Conservation (phyloP, 441 rosid genomes). For the Lepidium campestre region DNA sequence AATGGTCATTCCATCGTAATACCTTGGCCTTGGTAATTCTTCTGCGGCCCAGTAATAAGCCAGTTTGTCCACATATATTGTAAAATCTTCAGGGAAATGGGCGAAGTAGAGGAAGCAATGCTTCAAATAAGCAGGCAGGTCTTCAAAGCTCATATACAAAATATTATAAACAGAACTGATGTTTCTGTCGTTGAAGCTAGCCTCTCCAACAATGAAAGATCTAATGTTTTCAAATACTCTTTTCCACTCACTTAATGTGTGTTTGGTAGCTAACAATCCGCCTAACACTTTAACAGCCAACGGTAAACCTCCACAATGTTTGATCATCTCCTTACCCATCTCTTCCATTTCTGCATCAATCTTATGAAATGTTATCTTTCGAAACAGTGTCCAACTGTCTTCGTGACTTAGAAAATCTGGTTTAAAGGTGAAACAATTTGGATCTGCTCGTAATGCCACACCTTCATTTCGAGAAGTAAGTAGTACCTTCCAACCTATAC, state of each 20-base stretch:
- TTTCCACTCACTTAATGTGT: background rate
- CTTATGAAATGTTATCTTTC: background rate
- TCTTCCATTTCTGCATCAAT: background rate
- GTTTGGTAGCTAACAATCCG: background rate
- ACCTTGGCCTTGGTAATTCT: background rate
- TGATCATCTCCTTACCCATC: background rate
- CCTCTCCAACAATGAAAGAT: background rate
- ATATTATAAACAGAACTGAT: background rate
- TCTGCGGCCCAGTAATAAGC: slow-evolving; percentile 22
- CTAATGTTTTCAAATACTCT: background rate
- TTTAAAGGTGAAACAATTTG: background rate
- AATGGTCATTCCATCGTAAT: background rate
- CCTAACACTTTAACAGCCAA: slow-evolving; percentile 12
- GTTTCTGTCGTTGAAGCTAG: background rate
- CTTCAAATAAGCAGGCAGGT: slow-evolving; percentile 22
- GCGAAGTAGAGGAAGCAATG: slow-evolving; percentile 31
- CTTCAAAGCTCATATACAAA: slow-evolving; percentile 12
- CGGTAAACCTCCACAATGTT: slow-evolving; percentile 18
- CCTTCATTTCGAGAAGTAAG: slow-evolving; percentile 21
- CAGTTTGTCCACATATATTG: background rate
- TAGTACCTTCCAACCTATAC: slow-evolving; percentile 16
- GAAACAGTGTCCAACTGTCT: slow-evolving; percentile 20
- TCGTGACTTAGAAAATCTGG: background rate
- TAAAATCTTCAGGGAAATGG: slow-evolving; percentile 26
- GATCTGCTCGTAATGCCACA: slow-evolving; percentile 2